Percentiles rank a stretch among this genome's conserved stretches.
Conservation (phyloP, 331 rosid species). For the Malus hybrid region DNA sequence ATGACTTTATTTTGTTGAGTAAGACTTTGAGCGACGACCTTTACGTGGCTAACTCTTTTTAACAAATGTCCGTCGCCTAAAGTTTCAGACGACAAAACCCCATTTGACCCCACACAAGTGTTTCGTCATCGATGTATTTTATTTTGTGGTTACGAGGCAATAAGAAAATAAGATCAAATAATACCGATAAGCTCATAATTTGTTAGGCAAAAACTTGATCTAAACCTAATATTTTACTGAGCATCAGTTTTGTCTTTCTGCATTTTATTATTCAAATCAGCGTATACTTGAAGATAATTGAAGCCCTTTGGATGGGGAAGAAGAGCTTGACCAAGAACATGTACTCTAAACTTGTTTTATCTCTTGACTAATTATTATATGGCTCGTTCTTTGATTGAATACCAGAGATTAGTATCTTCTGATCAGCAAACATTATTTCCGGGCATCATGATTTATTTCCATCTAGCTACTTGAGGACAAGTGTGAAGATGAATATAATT, state of each 20-base stretch:
- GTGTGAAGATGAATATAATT: background rate
- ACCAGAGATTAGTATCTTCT: background rate
- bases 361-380: background rate
- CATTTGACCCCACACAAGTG: too few species aligned
- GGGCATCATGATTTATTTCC: background rate
- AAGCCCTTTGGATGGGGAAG: background rate
- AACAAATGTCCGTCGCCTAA: too few species aligned
- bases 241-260: background rate
- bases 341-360: background rate
- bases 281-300: background rate
- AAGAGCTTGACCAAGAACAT: background rate
- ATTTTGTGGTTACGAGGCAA: background rate
- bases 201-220: background rate
- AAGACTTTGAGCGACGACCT: too few species aligned
- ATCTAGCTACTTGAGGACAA: background rate
- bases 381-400: background rate
- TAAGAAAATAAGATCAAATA: background rate
- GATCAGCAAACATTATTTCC: background rate
- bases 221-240: background rate
- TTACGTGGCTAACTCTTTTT: too few species aligned
- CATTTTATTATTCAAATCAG: background rate
- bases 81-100: too few species aligned
- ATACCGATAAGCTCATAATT: background rate
- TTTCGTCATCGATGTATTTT: too few species aligned
- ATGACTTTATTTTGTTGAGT: too few species aligned